Conservation (phyloP, 306 rosid species). For the Astragalus glycyphyllos region DNA sequence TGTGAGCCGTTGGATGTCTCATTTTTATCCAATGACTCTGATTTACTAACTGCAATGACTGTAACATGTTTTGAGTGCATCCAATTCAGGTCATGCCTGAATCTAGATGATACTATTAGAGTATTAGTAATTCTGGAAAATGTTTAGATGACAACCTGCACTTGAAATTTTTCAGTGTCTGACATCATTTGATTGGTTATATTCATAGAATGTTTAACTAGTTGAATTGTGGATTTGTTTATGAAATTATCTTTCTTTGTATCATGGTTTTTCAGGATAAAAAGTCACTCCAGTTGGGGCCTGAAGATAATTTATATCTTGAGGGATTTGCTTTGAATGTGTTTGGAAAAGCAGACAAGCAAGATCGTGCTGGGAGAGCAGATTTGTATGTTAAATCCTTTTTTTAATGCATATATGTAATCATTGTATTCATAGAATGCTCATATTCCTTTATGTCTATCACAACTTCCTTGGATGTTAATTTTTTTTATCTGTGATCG, state of each 20-base stretch:
- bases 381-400: slow-evolving; percentile 69
- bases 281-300: slow-evolving; percentile 77
- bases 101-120: background rate
- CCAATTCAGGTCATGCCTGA: background rate
- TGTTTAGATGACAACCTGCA: too few relatives aligned
- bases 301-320: slow-evolving; percentile 84
- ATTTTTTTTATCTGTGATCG: background rate
- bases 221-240: background rate
- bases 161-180: too few relatives aligned
- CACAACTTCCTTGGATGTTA: slow-evolving; percentile 5
- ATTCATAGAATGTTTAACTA: background rate
- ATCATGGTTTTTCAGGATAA: slow-evolving; percentile 71
- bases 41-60: background rate
- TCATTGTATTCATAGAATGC: background rate
- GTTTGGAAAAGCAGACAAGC: slow-evolving; percentile 95
- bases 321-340: slow-evolving; percentile 97
- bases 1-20: background rate
- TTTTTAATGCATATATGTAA: background rate
- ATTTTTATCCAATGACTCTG: background rate
- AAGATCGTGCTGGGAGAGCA: slow-evolving; percentile 93
- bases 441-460: slow-evolving; percentile 10
- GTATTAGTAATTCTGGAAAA: too few relatives aligned
- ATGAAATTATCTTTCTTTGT: background rate
- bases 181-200: too few relatives aligned
- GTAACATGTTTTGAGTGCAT: background rate